Evolutionary conservation across 768 basidiomycete species (phyloP).

Genomic region (Phaeotremella fagi): DNA sequence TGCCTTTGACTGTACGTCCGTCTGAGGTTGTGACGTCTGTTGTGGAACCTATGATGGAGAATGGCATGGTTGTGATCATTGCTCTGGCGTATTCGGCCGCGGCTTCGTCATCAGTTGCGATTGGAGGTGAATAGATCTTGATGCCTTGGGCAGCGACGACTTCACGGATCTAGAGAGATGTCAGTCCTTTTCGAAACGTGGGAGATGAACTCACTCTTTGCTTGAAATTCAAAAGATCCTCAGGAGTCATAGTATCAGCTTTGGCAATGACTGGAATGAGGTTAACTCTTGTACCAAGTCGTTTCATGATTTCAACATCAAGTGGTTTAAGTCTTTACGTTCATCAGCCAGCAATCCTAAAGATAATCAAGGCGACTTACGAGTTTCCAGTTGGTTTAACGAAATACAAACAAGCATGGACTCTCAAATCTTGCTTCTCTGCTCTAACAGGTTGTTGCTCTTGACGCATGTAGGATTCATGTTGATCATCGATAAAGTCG

Average conservation of each 20-base stretch:
- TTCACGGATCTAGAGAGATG: slow-evolving; percentile 66
- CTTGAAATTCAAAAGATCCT: slow-evolving; percentile 87
- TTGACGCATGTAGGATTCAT: slow-evolving; percentile 63
- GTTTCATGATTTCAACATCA: slow-evolving; percentile 99
- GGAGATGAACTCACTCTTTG: slow-evolving; percentile 61
- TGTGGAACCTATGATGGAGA: slow-evolving; percentile 96
- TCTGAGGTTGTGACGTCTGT: slow-evolving; percentile 88
- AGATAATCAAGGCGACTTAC: slow-evolving; percentile 54
- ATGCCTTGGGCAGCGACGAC: slow-evolving; percentile 87
- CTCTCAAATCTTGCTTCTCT: slow-evolving; percentile 90
- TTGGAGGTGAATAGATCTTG: slow-evolving; percentile 86
- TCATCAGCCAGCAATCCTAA: background rate
- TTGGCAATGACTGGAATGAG: slow-evolving; percentile 96
- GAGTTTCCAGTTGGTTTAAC: slow-evolving; percentile 93
- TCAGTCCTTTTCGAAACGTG: background rate
- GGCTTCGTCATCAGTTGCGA: slow-evolving; percentile 81
- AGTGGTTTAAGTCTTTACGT: slow-evolving; percentile 79
- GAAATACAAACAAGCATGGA: slow-evolving; percentile 96
- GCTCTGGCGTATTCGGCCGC: slow-evolving; percentile 81
- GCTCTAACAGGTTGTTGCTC: slow-evolving; percentile 96
- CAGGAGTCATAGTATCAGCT: slow-evolving; percentile 94
- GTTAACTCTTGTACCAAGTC: slow-evolving; percentile 94
- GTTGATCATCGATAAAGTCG: slow-evolving; percentile 68
- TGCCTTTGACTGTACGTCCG: slow-evolving; percentile 89
- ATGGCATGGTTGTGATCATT: slow-evolving; percentile 82